phyloP scores from a whole-genome alignment of 2,329 filamentous ascomycete species.

The Elsinoe ampelina region DNA sequence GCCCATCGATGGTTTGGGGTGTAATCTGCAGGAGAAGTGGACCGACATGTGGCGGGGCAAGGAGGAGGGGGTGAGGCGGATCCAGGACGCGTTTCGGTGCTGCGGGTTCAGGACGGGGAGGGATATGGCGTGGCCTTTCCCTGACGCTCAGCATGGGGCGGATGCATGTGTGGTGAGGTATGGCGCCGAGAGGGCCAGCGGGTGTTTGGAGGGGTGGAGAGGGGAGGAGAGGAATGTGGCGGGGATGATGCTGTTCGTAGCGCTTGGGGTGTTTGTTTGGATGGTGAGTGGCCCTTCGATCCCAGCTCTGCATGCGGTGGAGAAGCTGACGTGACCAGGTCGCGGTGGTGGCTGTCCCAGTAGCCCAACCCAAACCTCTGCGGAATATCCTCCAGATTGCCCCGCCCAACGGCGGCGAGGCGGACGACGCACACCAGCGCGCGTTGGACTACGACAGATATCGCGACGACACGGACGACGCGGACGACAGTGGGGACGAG shows the following conservation, averaged over 20 bases:
- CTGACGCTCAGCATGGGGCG: constrained; percentile 24
- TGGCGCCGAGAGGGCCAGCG: constrained; percentile 28
- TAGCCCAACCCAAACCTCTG: constrained; percentile 22
- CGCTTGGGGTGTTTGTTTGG: constrained; percentile 44
- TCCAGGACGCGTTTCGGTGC: constrained; percentile 59
- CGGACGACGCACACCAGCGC: constrained; percentile 11
- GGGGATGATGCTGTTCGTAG: constrained; percentile 47
- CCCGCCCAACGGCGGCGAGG: constrained; percentile 21
- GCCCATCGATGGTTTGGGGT: constrained; percentile 36
- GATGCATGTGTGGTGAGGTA: constrained; percentile 41
- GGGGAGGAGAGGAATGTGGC: constrained; percentile 44
- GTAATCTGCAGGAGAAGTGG: constrained; percentile 51
- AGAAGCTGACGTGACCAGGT: constrained; percentile 18
- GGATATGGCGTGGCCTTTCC: constrained; percentile 58
- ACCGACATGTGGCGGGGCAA: constrained; percentile 31
- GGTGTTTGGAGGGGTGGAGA: constrained; percentile 51
- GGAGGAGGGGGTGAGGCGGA: constrained; percentile 44
- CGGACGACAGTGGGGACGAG: constrained; percentile 16
- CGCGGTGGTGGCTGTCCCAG: constrained; percentile 21
- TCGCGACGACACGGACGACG: constrained; percentile 9
- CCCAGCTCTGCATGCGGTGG: background rate
- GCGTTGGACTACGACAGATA: constrained; percentile 2
- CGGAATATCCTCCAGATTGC: constrained; percentile 16
- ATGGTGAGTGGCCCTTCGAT: constrained; percentile 38
- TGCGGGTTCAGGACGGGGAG: constrained; percentile 52